Percentiles rank a stretch among this genome's conserved stretches.
Evolutionary conservation across 306 rosid species (phyloP).

Genomic region (Hippophae tibetana): DNA sequence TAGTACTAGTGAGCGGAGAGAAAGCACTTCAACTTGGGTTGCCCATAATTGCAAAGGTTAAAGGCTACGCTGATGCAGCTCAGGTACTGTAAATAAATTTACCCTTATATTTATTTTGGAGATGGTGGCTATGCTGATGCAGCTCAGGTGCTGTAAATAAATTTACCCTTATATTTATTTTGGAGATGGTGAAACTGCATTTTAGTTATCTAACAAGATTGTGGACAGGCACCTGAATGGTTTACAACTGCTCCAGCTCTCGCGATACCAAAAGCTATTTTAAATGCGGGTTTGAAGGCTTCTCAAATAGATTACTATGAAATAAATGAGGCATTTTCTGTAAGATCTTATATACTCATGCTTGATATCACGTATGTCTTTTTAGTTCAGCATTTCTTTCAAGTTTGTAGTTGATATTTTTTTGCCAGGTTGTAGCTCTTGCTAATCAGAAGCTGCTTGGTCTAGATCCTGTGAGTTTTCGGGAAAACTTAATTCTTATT

Average conservation of each 20-base stretch:
- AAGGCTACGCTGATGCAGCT: slow-evolving; percentile 88
- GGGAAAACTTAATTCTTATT: neutral
- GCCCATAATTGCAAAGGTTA: slow-evolving; percentile 75
- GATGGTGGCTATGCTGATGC: slow-evolving; percentile 68
- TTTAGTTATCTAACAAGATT: slow-evolving; percentile 23
- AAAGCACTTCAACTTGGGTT: slow-evolving; percentile 75
- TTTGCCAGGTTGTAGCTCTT: slow-evolving; percentile 73
- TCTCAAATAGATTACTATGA: slow-evolving; percentile 83
- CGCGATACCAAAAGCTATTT: slow-evolving; percentile 78
- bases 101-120: neutral
- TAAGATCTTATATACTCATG: slow-evolving; percentile 22
- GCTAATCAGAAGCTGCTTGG: slow-evolving; percentile 85
- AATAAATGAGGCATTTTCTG: slow-evolving; percentile 96
- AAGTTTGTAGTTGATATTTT: slow-evolving; percentile 10
- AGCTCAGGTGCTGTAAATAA: slow-evolving; percentile 54
- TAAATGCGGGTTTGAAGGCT: slow-evolving; percentile 71
- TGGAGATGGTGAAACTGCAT: slow-evolving; percentile 17
- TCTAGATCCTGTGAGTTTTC: slow-evolving; percentile 69
- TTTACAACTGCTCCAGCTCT: slow-evolving; percentile 89
- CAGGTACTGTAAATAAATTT: slow-evolving; percentile 38
- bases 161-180: slow-evolving; percentile 4
- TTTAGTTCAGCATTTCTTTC: slow-evolving; percentile 9
- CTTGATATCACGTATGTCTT: neutral
- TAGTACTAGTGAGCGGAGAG: slow-evolving; percentile 82
- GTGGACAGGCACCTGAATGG: slow-evolving; percentile 69